Evolutionary conservation across 495 filamentous ascomycete species (phyloP), one percentile per base, ranked within the genome.

Genomic region (Penicillium bovifimosum): DNA sequence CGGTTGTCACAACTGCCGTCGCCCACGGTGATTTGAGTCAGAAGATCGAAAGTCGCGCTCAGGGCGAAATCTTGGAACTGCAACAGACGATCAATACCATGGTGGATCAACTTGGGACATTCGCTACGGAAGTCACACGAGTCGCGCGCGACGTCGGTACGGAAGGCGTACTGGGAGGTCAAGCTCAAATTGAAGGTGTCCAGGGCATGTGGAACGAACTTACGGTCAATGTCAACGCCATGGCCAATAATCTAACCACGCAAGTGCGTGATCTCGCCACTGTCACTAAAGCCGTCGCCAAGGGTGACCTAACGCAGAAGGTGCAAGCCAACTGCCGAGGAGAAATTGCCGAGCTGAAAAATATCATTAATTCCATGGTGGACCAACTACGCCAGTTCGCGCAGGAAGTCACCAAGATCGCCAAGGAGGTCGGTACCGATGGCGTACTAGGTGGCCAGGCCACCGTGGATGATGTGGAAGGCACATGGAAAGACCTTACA

Each of bases 61-160:
- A 88, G 61, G 93, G 93, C 60, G 95, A 98, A 75, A 97, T 98
- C 59, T 74, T 96, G 29, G 88, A 97, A 65, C 77, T 98, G 20
- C 95, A 98, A 68, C 89, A 96, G 65, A 98, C 93, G 0, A 97
- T 98, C 60, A 98, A 98, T 61, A 95, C 87, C 67, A 98, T 98
- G 93, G 95, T 99, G 63, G 92, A 96, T 60, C 93, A 99, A 73
- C 77, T 99, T 42, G 85, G 91, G 51, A 96, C 91, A 9, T 99
- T 99, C 73, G 93, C 93, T 38, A 92, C 90, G 13, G 92, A 99
- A 76, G 93, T 99, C 50, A 97, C 91, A 10, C 86, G 90, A 56
- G 95, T 99, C 9, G 91, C 95, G 47, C 83, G 92, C 67, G 95
- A 97, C 72, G 95, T 97, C 66, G 93, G 93, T 45, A 96, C 91